Evolutionary conservation across 2,329 filamentous ascomycete species (phyloP), one percentile per base, ranked within the genome.

Genomic region (Aphanocladium album): DNA sequence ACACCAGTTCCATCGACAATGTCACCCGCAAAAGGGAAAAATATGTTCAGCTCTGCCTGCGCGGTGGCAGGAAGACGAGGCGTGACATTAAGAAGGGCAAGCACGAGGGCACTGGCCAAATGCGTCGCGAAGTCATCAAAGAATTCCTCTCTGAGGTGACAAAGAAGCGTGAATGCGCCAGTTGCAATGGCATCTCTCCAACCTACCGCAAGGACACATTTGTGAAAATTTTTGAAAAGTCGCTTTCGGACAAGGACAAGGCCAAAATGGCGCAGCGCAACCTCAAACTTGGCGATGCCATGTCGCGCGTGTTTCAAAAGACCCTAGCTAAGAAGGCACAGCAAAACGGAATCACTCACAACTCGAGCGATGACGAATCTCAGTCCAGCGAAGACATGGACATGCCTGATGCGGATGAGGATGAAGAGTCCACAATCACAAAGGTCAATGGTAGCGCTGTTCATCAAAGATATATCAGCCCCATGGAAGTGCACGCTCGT

Each of bases 211-310:
- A 96, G 73, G 93, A 99, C 69, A 84, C 89, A 47, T 95, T 87
- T 68, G 89, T 93, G 70, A 99, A 98, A 74, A 92, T 99, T 58
- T 99, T 98, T 74, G 88, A 93, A 71, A 95, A 90, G 70, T 80
- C 89, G 2, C 77, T 97, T 60, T 84, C 82, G 51, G 75, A 82
- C 51, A 96, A 96, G 73, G 87, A 95, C 39, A 86, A 87, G 71
- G 83, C 86, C 46, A 86, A 88, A 63, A 96, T 96, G 89, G 82
- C 86, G 3, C 85, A 89, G 62, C 79, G 78, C 51, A 81, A 79
- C 55, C 84, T 92, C 70, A 88, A 86, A 67, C 79, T 85, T 39
- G 81, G 83, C 56, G 90, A 95, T 70, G 88, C 90, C 3, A 79
- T 96, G 67, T 74, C 89, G 14, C 67, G 73, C 41, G 62, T 72